Conservation (phyloP, 345 rosid species). For the Alliaria petiolata region DNA sequence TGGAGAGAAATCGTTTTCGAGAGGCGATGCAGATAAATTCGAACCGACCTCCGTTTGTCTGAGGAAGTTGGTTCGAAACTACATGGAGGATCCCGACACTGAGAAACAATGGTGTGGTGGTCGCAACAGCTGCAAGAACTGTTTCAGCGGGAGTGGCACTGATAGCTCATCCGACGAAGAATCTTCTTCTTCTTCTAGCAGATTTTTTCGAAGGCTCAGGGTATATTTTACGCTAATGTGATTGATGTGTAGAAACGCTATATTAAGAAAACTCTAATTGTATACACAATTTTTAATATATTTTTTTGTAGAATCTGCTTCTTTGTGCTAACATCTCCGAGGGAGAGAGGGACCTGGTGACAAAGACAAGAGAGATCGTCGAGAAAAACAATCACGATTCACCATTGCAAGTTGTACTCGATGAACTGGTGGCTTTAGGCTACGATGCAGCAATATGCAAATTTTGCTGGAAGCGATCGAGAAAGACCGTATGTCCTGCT, state of each 20-base stretch:
- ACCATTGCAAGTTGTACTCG: constrained; percentile 39
- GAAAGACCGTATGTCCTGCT: constrained; percentile 35
- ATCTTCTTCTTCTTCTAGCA: background rate
- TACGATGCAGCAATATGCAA: constrained; percentile 72
- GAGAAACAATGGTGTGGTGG: background rate
- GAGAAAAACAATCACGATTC: constrained; percentile 52
- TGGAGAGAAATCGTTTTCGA: background rate
- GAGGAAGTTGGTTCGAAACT: background rate
- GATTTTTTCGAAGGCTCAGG: background rate
- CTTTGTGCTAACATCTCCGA: constrained; percentile 41
- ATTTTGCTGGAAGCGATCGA: constrained; percentile 59
- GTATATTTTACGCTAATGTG: background rate
- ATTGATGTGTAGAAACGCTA: background rate
- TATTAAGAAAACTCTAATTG: background rate
- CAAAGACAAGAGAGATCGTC: constrained; percentile 48
- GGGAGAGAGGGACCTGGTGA: constrained; percentile 43
- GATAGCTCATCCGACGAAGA: constrained; percentile 16
- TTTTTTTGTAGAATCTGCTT: constrained; percentile 45
- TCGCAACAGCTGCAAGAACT: background rate
- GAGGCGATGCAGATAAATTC: background rate
- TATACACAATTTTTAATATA: background rate
- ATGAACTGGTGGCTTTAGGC: constrained; percentile 50
- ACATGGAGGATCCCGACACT: constrained; percentile 1
- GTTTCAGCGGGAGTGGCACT: background rate
- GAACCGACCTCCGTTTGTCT: background rate